These are phyloP conservation scores for Incumbomyces lentus DNA, from an alignment of 2,329 filamentous ascomycete genomes.

Conservation along the genomic window DNA sequence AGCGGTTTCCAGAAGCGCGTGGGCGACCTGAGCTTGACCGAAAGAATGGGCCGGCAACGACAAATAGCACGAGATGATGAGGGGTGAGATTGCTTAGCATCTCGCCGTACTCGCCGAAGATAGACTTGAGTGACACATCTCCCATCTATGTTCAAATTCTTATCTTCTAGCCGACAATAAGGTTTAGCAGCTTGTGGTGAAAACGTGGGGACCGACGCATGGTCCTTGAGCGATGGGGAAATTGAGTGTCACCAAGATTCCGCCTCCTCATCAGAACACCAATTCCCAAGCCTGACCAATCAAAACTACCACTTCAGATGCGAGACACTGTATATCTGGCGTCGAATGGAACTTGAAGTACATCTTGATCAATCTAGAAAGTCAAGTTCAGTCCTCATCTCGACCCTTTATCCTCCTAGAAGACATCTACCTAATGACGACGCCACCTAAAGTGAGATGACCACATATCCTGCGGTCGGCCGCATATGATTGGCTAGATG, in stretches of 20 bases:
- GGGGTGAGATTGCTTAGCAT: background rate
- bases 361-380: background rate
- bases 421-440: too few relatives aligned
- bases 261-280: background rate
- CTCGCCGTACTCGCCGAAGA: background rate
- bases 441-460: too few relatives aligned
- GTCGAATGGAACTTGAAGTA: background rate
- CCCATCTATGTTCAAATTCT: too few relatives aligned
- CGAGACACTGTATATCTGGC: background rate
- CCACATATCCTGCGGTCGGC: too few relatives aligned
- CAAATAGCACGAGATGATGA: slow-evolving; percentile 9
- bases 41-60: slow-evolving; percentile 29
- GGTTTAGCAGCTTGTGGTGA: too few relatives aligned
- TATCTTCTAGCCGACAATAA: too few relatives aligned
- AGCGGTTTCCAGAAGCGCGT: slow-evolving; percentile 52
- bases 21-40: slow-evolving; percentile 32
- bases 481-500: slow-evolving; percentile 28
- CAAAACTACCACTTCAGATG: background rate
- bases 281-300: background rate
- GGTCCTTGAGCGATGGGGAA: too few relatives aligned
- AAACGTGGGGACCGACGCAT: too few relatives aligned
- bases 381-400: too few relatives aligned
- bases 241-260: background rate
- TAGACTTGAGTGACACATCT: too few relatives aligned
- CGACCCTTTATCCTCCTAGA: slow-evolving; percentile 31